These are phyloP conservation scores for Dactylellina haptotyla DNA, from an alignment of 2,329 filamentous ascomycete genomes.

Conservation along the genomic window DNA sequence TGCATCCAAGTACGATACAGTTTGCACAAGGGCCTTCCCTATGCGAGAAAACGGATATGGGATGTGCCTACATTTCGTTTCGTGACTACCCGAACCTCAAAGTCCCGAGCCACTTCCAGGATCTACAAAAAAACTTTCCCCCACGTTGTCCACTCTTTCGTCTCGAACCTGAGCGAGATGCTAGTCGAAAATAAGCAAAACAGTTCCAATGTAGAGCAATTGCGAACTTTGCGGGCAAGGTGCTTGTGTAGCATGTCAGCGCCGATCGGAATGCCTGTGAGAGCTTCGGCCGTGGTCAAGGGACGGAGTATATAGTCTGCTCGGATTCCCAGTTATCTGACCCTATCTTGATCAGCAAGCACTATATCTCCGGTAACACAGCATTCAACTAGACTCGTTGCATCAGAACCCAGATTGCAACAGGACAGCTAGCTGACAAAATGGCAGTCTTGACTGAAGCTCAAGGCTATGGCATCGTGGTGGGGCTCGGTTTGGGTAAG, in stretches of 20 bases:
- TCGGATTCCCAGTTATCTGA: slow-evolving; percentile 13
- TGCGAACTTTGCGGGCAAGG: slow-evolving; percentile 33
- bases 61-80: slow-evolving; percentile 40
- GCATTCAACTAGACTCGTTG: slow-evolving; percentile 26
- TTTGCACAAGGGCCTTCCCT: slow-evolving; percentile 7
- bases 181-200: slow-evolving; percentile 44
- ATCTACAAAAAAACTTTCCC: slow-evolving; percentile 35
- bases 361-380: slow-evolving; percentile 36
- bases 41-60: slow-evolving; percentile 41
- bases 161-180: slow-evolving; percentile 40
- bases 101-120: slow-evolving; percentile 20
- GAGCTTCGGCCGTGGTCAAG: slow-evolving; percentile 23
- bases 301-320: slow-evolving; percentile 51
- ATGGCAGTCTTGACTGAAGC: slow-evolving; percentile 44
- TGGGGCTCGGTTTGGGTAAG: slow-evolving; percentile 50
- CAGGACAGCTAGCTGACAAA: slow-evolving; percentile 29
- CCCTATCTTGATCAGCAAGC: slow-evolving; percentile 28
- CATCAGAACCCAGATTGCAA: slow-evolving; percentile 27
- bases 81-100: slow-evolving; percentile 38
- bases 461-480: slow-evolving; percentile 52
- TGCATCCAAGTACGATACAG: slow-evolving; percentile 7
- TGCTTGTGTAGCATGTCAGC: slow-evolving; percentile 15
- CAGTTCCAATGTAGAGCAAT: slow-evolving; percentile 27
- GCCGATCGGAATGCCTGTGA: slow-evolving; percentile 31
- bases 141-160: slow-evolving; percentile 40